These are phyloP conservation scores for Kwoniella sp. DNA, from an alignment of 768 basidiomycete genomes.

Conservation along the genomic window DNA sequence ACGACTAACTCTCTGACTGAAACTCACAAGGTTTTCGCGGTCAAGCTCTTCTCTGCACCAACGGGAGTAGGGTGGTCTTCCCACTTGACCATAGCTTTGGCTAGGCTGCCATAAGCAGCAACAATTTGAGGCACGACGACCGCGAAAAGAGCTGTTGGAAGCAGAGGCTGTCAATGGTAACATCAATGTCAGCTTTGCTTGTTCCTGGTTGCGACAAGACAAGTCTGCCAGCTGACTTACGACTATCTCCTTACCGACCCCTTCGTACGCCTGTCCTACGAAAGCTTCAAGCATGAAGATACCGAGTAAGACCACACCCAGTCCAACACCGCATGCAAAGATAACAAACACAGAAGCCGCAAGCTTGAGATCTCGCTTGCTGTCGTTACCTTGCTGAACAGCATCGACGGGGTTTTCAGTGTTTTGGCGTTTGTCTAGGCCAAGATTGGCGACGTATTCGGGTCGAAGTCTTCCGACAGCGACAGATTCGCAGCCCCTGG, in stretches of 20 bases:
- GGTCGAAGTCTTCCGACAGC: slow-evolving; percentile 46
- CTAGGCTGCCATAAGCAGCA: slow-evolving; percentile 69
- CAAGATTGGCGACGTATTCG: slow-evolving; percentile 48
- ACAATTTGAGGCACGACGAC: slow-evolving; percentile 78
- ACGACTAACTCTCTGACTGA: too few relatives aligned
- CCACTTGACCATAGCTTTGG: slow-evolving; percentile 74
- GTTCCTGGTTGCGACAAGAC: neutral
- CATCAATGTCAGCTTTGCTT: neutral
- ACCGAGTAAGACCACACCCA: slow-evolving; percentile 71
- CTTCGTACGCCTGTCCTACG: slow-evolving; percentile 81
- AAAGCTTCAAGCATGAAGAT: slow-evolving; percentile 82
- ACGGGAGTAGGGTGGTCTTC: slow-evolving; percentile 87
- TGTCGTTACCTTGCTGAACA: slow-evolving; percentile 39
- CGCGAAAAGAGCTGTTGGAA: slow-evolving; percentile 80
- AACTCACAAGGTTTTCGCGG: slow-evolving; percentile 76
- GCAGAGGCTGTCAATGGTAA: slow-evolving; percentile 63
- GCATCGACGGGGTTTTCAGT: slow-evolving; percentile 31
- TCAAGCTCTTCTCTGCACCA: slow-evolving; percentile 74
- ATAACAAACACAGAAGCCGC: slow-evolving; percentile 57
- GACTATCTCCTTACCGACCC: slow-evolving; percentile 75
- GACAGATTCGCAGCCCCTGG: slow-evolving; percentile 61
- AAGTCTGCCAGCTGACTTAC: slow-evolving; percentile 60
- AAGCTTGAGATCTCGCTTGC: slow-evolving; percentile 48
- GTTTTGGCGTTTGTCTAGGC: slow-evolving; percentile 24
- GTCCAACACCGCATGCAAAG: slow-evolving; percentile 68